These are phyloP conservation scores for Neoboletus subvelutipes DNA, from an alignment of 768 basidiomycete genomes.

Conservation along the genomic window DNA sequence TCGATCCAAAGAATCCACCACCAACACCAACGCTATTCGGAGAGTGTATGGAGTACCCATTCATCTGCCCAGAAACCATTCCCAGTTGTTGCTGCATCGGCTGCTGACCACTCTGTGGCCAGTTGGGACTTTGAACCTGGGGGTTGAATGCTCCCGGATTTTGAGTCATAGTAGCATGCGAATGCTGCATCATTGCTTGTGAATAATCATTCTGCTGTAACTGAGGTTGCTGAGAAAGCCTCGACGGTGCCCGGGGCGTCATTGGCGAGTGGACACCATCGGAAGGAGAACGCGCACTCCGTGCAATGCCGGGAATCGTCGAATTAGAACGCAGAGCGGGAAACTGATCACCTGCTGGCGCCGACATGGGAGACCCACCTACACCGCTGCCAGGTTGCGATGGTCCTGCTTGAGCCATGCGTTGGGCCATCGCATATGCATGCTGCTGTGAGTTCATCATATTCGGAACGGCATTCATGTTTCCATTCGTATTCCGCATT, in stretches of 20 bases:
- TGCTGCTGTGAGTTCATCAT: constrained; percentile 37
- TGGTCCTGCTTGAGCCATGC: constrained; percentile 42
- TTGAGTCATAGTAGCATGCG: constrained; percentile 34
- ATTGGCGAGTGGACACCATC: constrained; percentile 52
- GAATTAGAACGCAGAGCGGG: constrained; percentile 57
- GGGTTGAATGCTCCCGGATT: constrained; percentile 25
- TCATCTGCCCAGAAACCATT: constrained; percentile 38
- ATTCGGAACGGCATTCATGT: constrained; percentile 23
- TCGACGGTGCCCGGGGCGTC: constrained; percentile 38
- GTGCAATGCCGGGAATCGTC: constrained; percentile 70
- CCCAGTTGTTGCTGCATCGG: constrained; percentile 42
- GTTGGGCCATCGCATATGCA: constrained; percentile 42
- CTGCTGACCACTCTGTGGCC: constrained; percentile 57
- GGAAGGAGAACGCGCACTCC: constrained; percentile 74
- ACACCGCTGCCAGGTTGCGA: constrained; percentile 27
- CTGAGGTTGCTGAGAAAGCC: constrained; percentile 43
- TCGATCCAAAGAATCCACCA: constrained; percentile 25
- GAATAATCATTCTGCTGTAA: constrained; percentile 47
- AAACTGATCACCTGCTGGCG: constrained; percentile 41
- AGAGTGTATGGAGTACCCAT: constrained; percentile 35
- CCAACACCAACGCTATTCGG: constrained; percentile 35
- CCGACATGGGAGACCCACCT: constrained; percentile 45
- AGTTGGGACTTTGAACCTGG: constrained; percentile 42
- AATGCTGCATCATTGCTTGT: constrained; percentile 37
- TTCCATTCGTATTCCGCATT: constrained; percentile 29